Base-by-base conservation (phyloP, 768 basidiomycete genomes). In the Coprinopsis strossmayeri region DNA sequence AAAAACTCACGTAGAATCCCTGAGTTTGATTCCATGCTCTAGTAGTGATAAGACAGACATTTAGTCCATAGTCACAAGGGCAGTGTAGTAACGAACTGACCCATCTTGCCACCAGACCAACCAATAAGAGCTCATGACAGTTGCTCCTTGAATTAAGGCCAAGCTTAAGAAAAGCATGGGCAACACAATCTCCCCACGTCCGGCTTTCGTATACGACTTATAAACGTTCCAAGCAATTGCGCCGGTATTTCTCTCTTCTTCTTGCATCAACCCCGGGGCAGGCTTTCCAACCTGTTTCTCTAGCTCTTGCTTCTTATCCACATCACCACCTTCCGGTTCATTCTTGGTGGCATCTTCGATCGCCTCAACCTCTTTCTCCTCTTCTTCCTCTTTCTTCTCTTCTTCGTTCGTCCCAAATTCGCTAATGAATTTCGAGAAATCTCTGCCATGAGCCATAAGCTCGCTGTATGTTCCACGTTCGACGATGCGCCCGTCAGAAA, bases 101-200 rank as follows among this genome's bases (percentile, higher is more conserved):
- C 62, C 55, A 55, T 87, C 83, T 59, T 90, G 79, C 90, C 91
- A 94, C 69, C 85, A 94, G 1, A 91, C 82, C 48, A 94, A 73
- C 87, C 87, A 89, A 58, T 87, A 88, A 0, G 81, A 79, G 5
- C 81, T 78, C 69, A 95, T 68, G 15, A 91, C 79, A 13, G 72
- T 77, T 7, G 83, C 71, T 4, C 70, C 82, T 64, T 96, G 91
- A 54, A 84, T 69, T 24, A 91, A 57, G 3, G 74, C 67, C 43
- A 91, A 53, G 4, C 84, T 74, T 2, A 81, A 35, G 3, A 87
- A 18, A 34, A 95, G 61, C 17, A 85, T 46, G 0, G 92, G 90
- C 1, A 92, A 53, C 17, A 89, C 69, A 44, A 84, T 53, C 3
- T 51, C 52, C 11, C 89, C 91, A 25, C 78, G 78, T 1, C 82